A percentile compares a stretch with the other conserved stretches of the same genome.
Conservation (phyloP, 371 early-diverging fungal genomes). For the Mortierella sp. region DNA sequence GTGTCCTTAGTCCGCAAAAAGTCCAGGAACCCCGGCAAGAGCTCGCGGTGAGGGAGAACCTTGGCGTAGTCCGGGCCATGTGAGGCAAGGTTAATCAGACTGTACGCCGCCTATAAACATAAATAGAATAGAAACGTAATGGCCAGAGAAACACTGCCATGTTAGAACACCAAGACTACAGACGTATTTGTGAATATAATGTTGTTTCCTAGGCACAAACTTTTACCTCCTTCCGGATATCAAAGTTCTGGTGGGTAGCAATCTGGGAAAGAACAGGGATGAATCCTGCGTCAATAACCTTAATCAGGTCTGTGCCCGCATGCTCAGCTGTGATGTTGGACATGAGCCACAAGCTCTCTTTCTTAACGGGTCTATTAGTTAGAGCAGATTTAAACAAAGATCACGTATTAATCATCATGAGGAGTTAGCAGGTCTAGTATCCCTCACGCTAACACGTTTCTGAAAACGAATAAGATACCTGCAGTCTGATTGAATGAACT, state of each 20-base stretch:
- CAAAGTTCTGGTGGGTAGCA: slow-evolving; percentile 65
- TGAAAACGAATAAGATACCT: too few species aligned
- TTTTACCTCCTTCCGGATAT: slow-evolving; percentile 74
- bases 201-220: too few species aligned
- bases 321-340: slow-evolving; percentile 78
- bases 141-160: neutral
- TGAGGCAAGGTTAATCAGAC: slow-evolving; percentile 63
- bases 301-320: slow-evolving; percentile 56
- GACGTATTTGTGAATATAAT: neutral
- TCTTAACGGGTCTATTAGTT: slow-evolving; percentile 67
- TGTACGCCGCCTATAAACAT: slow-evolving; percentile 66
- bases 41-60: slow-evolving; percentile 57
- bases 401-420: too few species aligned
- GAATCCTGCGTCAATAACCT: slow-evolving; percentile 62
- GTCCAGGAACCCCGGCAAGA: slow-evolving; percentile 65
- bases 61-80: slow-evolving; percentile 63
- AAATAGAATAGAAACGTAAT: too few species aligned
- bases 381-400: slow-evolving; percentile 3
- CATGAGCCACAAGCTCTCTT: slow-evolving; percentile 80
- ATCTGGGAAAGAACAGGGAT: slow-evolving; percentile 67
- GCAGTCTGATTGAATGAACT: slow-evolving; percentile 64
- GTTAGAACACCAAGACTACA: neutral
- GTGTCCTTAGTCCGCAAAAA: slow-evolving; percentile 63
- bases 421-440: too few species aligned
- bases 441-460: too few species aligned